Evolutionary conservation across 768 basidiomycete species (phyloP).

Genomic region (Tubosaeta brunneosetosa): DNA sequence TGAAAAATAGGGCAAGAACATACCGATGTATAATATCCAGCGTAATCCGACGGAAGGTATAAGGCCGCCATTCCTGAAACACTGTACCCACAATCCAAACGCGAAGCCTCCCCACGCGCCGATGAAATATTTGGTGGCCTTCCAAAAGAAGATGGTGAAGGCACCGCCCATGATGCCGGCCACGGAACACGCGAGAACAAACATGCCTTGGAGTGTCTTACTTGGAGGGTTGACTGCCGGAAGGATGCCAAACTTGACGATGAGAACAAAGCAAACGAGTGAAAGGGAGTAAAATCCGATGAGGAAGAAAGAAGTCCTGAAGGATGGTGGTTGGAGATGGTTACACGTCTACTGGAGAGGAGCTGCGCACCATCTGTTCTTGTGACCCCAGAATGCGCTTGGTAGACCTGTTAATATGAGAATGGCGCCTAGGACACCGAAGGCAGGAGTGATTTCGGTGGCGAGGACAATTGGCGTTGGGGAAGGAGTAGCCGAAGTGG

Average conservation of each 20-base stretch:
- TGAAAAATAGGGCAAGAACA: conserved; percentile 17
- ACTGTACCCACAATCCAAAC: conserved; percentile 83
- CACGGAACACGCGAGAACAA: conserved; percentile 75
- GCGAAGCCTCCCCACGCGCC: conserved; percentile 68
- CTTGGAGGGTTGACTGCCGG: conserved; percentile 79
- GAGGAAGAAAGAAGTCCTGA: conserved; percentile 90
- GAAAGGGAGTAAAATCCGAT: conserved; percentile 88
- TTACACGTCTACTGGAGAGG: background rate
- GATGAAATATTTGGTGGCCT: conserved; percentile 77
- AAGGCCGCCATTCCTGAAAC: conserved; percentile 76
- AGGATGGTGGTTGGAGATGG: conserved; percentile 12
- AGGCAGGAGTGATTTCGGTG: conserved; percentile 80
- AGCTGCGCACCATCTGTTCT: conserved; percentile 79
- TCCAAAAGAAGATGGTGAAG: conserved; percentile 90
- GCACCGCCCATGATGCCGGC: conserved; percentile 83
- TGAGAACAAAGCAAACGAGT: conserved; percentile 81
- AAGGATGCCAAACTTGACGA: conserved; percentile 83
- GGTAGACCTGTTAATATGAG: conserved; percentile 88
- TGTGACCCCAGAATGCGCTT: conserved; percentile 88
- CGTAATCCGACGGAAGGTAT: conserved; percentile 72
- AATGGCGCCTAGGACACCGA: conserved; percentile 82
- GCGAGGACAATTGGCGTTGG: conserved; percentile 38
- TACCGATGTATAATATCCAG: conserved; percentile 89
- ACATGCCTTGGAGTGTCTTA: conserved; percentile 79
- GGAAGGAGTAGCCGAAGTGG: conserved; percentile 38